Evolutionary conservation across 306 rosid species (phyloP).

Genomic region (Trifolium repens): DNA sequence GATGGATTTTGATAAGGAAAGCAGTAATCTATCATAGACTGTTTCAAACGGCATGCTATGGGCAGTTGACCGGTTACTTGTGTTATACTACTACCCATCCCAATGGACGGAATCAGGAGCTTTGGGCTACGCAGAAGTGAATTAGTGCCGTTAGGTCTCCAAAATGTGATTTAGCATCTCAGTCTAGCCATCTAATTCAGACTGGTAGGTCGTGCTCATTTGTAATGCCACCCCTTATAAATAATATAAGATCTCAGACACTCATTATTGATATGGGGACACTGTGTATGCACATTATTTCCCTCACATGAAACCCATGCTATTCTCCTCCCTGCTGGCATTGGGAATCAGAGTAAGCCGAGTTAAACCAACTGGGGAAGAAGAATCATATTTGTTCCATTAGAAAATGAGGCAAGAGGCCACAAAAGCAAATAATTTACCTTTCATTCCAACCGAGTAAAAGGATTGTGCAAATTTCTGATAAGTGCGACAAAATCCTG

Average conservation of each 20-base stretch:
- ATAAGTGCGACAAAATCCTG: neutral
- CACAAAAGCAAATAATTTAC: neutral
- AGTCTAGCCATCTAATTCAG: neutral
- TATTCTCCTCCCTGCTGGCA: neutral
- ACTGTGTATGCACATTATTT: neutral
- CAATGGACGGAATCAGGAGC: neutral
- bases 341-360: neutral
- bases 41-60: neutral
- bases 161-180: conserved; percentile 7
- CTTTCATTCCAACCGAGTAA: neutral
- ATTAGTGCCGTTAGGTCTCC: neutral
- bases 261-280: neutral
- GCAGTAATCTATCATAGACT: neutral
- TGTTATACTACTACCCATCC: no score
- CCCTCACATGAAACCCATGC: neutral
- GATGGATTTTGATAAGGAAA: neutral
- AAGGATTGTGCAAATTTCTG: neutral
- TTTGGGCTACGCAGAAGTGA: neutral
- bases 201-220: neutral
- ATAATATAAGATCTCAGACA: neutral
- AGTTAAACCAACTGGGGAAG: neutral
- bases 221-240: neutral
- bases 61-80: neutral
- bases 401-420: neutral
- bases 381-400: neutral